Base-by-base conservation (phyloP, 352 stramenopile species). In the Globisporangium spinosum region DNA sequence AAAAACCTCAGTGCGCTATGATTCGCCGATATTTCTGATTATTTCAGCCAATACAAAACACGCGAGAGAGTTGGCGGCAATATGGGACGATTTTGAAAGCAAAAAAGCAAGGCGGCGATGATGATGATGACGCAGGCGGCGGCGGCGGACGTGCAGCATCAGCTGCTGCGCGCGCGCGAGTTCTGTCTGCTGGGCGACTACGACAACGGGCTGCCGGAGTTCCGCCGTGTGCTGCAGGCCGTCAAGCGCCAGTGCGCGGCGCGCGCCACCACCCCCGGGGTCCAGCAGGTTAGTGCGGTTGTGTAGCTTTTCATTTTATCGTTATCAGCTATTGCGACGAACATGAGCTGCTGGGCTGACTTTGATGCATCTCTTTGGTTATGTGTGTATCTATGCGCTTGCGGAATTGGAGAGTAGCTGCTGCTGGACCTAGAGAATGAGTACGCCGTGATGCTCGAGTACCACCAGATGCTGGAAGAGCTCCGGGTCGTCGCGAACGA, bases 141-240 rank as follows among this genome's bases (percentile, higher is more conserved):
- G 9, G 22, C 13, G 25, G 7, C 27, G 7, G 22, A 32, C 23
- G 34, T 66, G 22, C 65, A 70, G 23, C 71, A 77, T 15, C 71
- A 71, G 54, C 74, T 91, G 22, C 63, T 90, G 65, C 79, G 81
- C 15, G 81, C 81, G 29, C 57, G 82, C 25, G 83, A 90, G 75
- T 71, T 90, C 57, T 91, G 79, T 74, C 74, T 90, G 15, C 58
- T 90, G 5, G 83, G 81, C 34, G 78, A 91, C 57, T 91, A 89
- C 61, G 78, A 84, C 3, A 62, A 32, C 2, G 81, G 83, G 1
- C 64, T 90, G 10, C 56, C 59, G 8, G 80, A 85, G 68, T 87
- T 87, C 60, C 68, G 65, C 22, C 57, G 65, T 4, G 74, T 77
- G n/a, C 40, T 77, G 40, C 69, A 75, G 61, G 67, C 71, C 17